Conservation (phyloP, 495 filamentous ascomycete species). For the Penicillium fimorum region DNA sequence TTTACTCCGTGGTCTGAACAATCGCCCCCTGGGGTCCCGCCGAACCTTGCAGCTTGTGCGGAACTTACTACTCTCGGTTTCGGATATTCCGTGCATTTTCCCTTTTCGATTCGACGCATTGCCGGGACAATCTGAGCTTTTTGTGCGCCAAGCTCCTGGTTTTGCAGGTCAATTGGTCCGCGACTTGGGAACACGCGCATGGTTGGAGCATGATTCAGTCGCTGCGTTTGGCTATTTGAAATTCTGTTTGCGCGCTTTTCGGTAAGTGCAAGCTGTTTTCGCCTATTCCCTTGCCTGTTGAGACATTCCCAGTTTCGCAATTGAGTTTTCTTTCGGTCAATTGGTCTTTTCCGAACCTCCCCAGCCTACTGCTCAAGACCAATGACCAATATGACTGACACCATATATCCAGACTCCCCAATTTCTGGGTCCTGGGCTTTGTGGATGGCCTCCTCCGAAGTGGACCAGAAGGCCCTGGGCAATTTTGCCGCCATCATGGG, state of each 20-base stretch:
- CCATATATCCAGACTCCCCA: constrained; percentile 13
- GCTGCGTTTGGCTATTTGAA: constrained; percentile 32
- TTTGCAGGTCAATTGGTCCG: constrained; percentile 13
- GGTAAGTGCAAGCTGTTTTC: constrained; percentile 26
- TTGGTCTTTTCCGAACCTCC: background rate
- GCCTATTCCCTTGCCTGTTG: background rate
- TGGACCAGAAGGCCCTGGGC: constrained; percentile 95
- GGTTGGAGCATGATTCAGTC: constrained; percentile 36
- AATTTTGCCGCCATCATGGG: constrained; percentile 74
- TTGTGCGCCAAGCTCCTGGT: constrained; percentile 4
- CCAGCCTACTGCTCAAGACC: background rate
- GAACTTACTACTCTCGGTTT: background rate
- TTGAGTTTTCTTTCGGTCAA: background rate
- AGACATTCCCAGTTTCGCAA: background rate
- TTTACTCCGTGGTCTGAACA: background rate
- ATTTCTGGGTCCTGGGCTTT: constrained; percentile 30
- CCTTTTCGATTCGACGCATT: constrained; percentile 1
- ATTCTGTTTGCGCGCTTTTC: constrained; percentile 33
- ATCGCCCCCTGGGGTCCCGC: background rate
- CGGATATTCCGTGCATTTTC: background rate
- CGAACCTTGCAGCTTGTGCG: constrained; percentile 4
- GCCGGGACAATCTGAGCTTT: background rate
- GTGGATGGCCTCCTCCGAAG: constrained; percentile 92
- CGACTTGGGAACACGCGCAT: constrained; percentile 22
- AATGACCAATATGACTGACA: constrained; percentile 20